A percentile compares a stretch with the other conserved stretches of the same genome.
These are phyloP conservation scores for Senna tora DNA, from an alignment of 306 rosid genomes.

Conservation along the genomic window DNA sequence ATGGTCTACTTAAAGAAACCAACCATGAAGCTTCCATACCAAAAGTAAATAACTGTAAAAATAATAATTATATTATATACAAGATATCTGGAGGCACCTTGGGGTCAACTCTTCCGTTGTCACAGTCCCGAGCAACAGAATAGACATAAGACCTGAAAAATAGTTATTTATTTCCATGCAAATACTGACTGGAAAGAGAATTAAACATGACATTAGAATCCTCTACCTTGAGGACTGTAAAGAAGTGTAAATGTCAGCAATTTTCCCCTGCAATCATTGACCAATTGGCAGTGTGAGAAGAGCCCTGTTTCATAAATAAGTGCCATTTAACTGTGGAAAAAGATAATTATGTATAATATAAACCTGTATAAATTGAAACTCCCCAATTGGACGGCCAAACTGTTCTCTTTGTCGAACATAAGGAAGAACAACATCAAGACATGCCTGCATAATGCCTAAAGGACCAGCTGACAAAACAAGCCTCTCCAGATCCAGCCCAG, in stretches of 20 bases:
- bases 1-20: background rate
- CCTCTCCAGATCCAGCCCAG: constrained; percentile 94
- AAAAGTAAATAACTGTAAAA: background rate
- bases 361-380: constrained; percentile 97
- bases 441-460: constrained; percentile 93
- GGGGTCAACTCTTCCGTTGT: constrained; percentile 75
- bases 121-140: constrained; percentile 97
- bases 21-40: background rate
- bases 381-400: constrained; percentile 95
- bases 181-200: background rate
- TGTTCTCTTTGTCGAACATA: constrained; percentile 93
- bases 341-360: constrained; percentile 17
- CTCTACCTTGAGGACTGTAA: constrained; percentile 89
- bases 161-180: constrained; percentile 33
- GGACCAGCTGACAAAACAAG: constrained; percentile 94
- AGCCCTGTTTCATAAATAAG: constrained; percentile 20
- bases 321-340: constrained; percentile 17
- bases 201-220: constrained; percentile 31
- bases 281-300: constrained; percentile 28
- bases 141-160: constrained; percentile 83
- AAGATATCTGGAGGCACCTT: constrained; percentile 57
- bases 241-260: constrained; percentile 92
- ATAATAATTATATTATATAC: constrained; percentile 4
- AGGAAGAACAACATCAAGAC: constrained; percentile 87
- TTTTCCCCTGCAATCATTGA: constrained; percentile 71